Evolutionary conservation across 495 filamentous ascomycete genomes (phyloP).

Genomic region (Staphylotrichum tortipilum): DNA sequence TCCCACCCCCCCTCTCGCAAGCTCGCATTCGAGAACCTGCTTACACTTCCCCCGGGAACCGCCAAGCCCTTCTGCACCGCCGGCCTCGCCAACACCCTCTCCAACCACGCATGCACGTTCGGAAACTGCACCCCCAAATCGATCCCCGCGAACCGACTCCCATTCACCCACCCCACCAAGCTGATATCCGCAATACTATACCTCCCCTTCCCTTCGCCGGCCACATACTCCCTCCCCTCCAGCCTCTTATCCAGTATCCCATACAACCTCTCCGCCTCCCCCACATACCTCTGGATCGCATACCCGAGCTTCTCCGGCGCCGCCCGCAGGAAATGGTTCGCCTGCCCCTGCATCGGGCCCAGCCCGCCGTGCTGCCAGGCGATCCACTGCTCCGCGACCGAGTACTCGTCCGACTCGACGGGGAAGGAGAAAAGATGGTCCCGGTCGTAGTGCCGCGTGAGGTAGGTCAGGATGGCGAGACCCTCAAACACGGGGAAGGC

Average conservation of each 20-base stretch:
- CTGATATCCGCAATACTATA: slow-evolving; percentile 75
- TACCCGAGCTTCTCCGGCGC: slow-evolving; percentile 72
- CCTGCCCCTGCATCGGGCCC: slow-evolving; percentile 79
- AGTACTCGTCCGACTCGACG: slow-evolving; percentile 56
- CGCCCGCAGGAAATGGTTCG: slow-evolving; percentile 74
- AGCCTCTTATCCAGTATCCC: slow-evolving; percentile 65
- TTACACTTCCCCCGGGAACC: slow-evolving; percentile 41
- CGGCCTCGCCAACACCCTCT: slow-evolving; percentile 49
- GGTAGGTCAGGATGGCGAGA: slow-evolving; percentile 67
- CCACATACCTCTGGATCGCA: slow-evolving; percentile 65
- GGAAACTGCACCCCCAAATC: slow-evolving; percentile 62
- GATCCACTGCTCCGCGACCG: slow-evolving; percentile 61
- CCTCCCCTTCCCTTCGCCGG: slow-evolving; percentile 50
- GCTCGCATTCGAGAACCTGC: slow-evolving; percentile 3
- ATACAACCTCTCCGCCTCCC: slow-evolving; percentile 72
- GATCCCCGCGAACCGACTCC: slow-evolving; percentile 18
- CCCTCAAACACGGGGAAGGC: slow-evolving; percentile 68
- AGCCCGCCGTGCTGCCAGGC: slow-evolving; percentile 53
- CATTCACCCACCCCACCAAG: slow-evolving; percentile 55
- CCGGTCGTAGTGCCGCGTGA: slow-evolving; percentile 65
- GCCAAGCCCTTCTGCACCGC: slow-evolving; percentile 62
- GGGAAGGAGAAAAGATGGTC: slow-evolving; percentile 73
- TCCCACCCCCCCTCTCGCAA: slow-evolving; percentile 1
- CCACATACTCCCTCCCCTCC: slow-evolving; percentile 48
- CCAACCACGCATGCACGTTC: slow-evolving; percentile 52